phyloP scores from a whole-genome alignment of 1,139 yeast species.

The Wickerhamiella infanticola region DNA sequence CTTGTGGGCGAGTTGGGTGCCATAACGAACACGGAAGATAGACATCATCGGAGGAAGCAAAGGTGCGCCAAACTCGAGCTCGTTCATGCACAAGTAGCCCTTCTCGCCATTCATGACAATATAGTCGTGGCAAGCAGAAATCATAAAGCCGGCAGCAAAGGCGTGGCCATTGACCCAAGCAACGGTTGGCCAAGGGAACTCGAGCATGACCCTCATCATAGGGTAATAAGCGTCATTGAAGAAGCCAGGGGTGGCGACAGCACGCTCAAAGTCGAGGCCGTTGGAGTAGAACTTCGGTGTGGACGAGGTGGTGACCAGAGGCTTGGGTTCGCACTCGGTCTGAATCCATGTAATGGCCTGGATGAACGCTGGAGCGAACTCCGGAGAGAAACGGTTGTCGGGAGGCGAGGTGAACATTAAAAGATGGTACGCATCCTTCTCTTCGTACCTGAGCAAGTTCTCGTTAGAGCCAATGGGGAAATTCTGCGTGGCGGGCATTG shows the following conservation, averaged over 20 bases:
- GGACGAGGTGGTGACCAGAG: conserved; percentile 25
- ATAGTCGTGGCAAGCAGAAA: conserved; percentile 27
- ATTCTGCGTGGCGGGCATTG: not conserved
- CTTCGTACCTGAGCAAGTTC: conserved; percentile 14
- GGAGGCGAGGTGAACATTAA: conserved; percentile 22
- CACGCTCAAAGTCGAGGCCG: conserved; percentile 26
- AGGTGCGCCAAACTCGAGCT: conserved; percentile 26
- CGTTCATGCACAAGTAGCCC: conserved; percentile 28
- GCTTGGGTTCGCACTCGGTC: conserved; percentile 17
- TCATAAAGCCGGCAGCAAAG: conserved; percentile 28
- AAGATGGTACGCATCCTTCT: conserved; percentile 18
- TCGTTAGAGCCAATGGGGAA: conserved; percentile 14
- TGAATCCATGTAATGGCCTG: conserved; percentile 22
- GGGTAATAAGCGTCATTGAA: conserved; percentile 22
- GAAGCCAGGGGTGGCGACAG: conserved; percentile 21
- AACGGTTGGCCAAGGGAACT: conserved; percentile 27
- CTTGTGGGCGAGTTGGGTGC: conserved; percentile 19
- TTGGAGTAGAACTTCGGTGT: conserved; percentile 26
- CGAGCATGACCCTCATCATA: conserved; percentile 21
- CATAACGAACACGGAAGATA: conserved; percentile 21
- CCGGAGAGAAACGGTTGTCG: conserved; percentile 24
- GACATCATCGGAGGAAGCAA: conserved; percentile 23
- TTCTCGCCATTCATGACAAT: conserved; percentile 25
- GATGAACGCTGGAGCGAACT: conserved; percentile 20
- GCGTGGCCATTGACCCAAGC: conserved; percentile 28